Percentiles rank a stretch among this genome's conserved stretches.
These are phyloP conservation scores for Penicillium sp. DNA, from an alignment of 2,329 filamentous ascomycete species.

Conservation along the genomic window DNA sequence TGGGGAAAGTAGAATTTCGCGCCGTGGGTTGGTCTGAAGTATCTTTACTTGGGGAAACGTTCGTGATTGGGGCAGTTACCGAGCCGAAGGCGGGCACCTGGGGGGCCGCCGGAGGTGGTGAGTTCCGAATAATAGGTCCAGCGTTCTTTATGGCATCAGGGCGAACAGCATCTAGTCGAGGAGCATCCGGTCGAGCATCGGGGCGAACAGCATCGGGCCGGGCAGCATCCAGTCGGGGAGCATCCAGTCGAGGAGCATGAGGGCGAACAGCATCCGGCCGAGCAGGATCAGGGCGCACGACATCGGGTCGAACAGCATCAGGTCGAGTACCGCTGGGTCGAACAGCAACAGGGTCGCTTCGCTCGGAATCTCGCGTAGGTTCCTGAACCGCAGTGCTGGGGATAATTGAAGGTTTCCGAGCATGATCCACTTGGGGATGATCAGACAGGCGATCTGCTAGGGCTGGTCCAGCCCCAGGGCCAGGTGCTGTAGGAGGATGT, in stretches of 20 bases:
- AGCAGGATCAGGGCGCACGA: not conserved
- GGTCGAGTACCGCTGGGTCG: conserved; percentile 17
- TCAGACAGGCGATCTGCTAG: conserved; percentile 21
- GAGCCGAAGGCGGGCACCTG: conserved; percentile 39
- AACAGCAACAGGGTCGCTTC: conserved; percentile 3
- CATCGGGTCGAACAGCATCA: conserved; percentile 18
- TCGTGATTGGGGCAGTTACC: conserved; percentile 24
- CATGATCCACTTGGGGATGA: conserved; percentile 18
- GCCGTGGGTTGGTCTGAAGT: conserved; percentile 10
- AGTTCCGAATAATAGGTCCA: conserved; percentile 23
- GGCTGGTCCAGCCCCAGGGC: conserved; percentile 12
- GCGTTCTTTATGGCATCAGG: conserved; percentile 25
- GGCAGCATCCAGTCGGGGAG: not conserved
- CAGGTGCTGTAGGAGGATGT: conserved; percentile 5
- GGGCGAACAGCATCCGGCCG: conserved; percentile 13
- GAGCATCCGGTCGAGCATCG: conserved; percentile 18
- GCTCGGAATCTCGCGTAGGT: conserved; percentile 24
- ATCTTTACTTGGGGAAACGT: conserved; percentile 18
- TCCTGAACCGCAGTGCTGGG: conserved; percentile 18
- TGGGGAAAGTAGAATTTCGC: conserved; percentile 3
- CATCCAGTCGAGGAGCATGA: not conserved
- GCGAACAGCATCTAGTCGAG: not conserved
- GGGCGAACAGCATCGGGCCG: not conserved
- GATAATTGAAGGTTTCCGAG: conserved; percentile 20
- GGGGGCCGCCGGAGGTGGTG: conserved; percentile 34